phyloP scores from a whole-genome alignment of 83 land plant genomes.

The Isoetes engelmannii region DNA sequence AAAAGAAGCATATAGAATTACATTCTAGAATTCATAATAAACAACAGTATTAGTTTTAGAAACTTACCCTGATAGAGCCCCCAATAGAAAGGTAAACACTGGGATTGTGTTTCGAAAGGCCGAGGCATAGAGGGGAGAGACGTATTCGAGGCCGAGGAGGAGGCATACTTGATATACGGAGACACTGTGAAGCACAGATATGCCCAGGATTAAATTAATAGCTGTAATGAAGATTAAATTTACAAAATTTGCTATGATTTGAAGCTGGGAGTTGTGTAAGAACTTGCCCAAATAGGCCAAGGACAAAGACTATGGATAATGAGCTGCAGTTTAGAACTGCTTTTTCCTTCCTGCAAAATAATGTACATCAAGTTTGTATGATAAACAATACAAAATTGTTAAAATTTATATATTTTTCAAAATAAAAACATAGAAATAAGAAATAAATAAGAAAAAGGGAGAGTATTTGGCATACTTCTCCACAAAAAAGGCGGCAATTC shows the following conservation, averaged over 20 bases:
- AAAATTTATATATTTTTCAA: no score
- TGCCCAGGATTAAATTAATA: neutral
- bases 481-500: neutral
- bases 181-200: neutral
- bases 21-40: neutral
- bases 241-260: neutral
- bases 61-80: neutral
- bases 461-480: neutral
- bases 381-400: no score
- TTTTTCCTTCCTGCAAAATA: neutral
- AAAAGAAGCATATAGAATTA: neutral
- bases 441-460: neutral
- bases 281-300: neutral
- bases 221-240: no score
- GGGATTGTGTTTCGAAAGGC: neutral
- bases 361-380: neutral
- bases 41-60: neutral
- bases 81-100: conserved; percentile 1
- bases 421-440: neutral
- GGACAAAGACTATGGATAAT: neutral
- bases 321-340: neutral
- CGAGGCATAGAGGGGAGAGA: neutral
- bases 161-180: neutral
- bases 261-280: no score
- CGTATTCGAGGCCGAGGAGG: neutral